Evolutionary conservation across 768 basidiomycete species (phyloP).

Genomic region (Termitomyces sp.): DNA sequence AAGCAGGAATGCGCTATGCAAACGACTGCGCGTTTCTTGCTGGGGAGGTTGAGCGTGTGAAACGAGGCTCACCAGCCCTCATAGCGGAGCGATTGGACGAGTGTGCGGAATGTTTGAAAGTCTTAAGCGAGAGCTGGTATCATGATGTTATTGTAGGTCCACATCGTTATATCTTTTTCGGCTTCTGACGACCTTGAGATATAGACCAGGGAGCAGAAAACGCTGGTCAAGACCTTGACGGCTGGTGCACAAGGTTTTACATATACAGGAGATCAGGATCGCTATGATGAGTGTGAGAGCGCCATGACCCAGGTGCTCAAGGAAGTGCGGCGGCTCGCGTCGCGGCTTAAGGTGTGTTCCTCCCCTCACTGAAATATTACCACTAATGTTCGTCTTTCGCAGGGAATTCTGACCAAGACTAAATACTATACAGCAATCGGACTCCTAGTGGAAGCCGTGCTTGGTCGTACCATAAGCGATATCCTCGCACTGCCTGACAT

Average conservation of each 20-base stretch:
- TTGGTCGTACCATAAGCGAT: conserved; percentile 67
- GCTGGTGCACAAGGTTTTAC: conserved; percentile 64
- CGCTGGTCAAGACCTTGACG: conserved; percentile 44
- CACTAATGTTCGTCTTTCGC: neutral
- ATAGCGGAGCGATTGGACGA: conserved; percentile 52
- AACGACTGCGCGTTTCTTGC: conserved; percentile 79
- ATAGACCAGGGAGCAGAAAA: conserved; percentile 50
- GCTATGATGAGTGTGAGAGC: conserved; percentile 74
- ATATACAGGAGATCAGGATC: conserved; percentile 67
- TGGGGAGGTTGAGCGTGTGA: conserved; percentile 46
- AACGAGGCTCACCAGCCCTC: conserved; percentile 17
- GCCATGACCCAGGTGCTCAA: conserved; percentile 62
- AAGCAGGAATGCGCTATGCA: conserved; percentile 68
- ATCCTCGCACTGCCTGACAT: conserved; percentile 82
- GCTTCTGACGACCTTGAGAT: neutral
- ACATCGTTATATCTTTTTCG: neutral
- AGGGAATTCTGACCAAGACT: conserved; percentile 70
- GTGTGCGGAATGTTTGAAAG: conserved; percentile 46
- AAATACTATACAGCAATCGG: conserved; percentile 77
- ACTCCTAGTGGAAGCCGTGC: conserved; percentile 61
- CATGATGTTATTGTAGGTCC: conserved; percentile 65
- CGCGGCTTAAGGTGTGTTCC: conserved; percentile 67
- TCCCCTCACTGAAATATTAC: neutral
- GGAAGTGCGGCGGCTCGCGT: conserved; percentile 60
- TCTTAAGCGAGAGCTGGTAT: conserved; percentile 68